A percentile compares a stretch with the other conserved stretches of the same genome.
Conservation (phyloP, 345 rosid species). For the Hibiscus mutabilis region DNA sequence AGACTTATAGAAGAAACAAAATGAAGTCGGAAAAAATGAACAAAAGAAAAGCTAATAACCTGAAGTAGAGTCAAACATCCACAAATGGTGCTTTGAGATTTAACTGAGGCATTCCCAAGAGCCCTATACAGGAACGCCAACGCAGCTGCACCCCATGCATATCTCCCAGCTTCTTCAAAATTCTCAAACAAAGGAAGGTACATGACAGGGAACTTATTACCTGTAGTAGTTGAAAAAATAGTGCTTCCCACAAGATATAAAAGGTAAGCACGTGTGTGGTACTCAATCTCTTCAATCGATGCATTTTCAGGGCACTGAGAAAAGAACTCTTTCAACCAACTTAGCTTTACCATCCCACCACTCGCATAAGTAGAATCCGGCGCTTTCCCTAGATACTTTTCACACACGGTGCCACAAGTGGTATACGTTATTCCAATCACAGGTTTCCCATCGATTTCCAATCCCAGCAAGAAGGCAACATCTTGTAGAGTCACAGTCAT, state of each 20-base stretch:
- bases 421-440: slow-evolving; percentile 92
- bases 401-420: slow-evolving; percentile 60
- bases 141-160: slow-evolving; percentile 95
- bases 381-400: slow-evolving; percentile 56
- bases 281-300: slow-evolving; percentile 49
- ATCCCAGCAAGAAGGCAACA: slow-evolving; percentile 68
- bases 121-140: slow-evolving; percentile 92
- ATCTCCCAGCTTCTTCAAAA: slow-evolving; percentile 82
- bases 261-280: slow-evolving; percentile 81
- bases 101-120: slow-evolving; percentile 95
- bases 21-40: not conserved
- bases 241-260: slow-evolving; percentile 93
- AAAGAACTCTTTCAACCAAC: slow-evolving; percentile 93
- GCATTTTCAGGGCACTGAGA: slow-evolving; percentile 65
- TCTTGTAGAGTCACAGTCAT: slow-evolving; percentile 90
- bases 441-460: slow-evolving; percentile 84
- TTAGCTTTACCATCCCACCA: slow-evolving; percentile 98
- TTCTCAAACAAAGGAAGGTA: slow-evolving; percentile 81
- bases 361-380: slow-evolving; percentile 80
- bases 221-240: slow-evolving; percentile 88
- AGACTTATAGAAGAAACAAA: not conserved
- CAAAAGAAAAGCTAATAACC: slow-evolving; percentile 33
- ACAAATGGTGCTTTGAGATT: slow-evolving; percentile 92
- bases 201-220: slow-evolving; percentile 99
- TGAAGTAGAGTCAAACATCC: slow-evolving; percentile 92